phyloP scores from a whole-genome alignment of 192 early-diverging fungal species.

The Spinellus fusiger region DNA sequence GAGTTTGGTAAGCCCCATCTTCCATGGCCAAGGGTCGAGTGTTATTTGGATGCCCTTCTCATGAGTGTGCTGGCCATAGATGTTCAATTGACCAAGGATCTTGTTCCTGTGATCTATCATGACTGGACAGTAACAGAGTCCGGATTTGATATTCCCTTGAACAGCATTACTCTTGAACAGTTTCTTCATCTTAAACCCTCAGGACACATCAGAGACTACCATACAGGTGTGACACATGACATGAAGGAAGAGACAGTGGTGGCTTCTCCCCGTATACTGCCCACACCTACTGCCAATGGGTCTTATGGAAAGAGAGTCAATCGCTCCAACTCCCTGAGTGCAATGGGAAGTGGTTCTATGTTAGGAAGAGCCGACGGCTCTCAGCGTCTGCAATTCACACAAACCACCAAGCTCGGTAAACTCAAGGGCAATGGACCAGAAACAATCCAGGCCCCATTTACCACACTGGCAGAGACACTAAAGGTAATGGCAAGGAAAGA shows the following conservation, averaged over 20 bases:
- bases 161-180: constrained; percentile 62
- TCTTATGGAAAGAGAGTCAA: neutral
- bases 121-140: constrained; percentile 83
- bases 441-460: constrained; percentile 83
- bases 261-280: neutral
- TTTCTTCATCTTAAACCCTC: constrained; percentile 53
- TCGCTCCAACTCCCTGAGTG: constrained; percentile 43
- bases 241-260: constrained; percentile 4
- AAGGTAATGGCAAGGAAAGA: constrained; percentile 44
- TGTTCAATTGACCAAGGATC: constrained; percentile 88
- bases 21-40: neutral
- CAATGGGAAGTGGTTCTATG: neutral
- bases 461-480: constrained; percentile 77
- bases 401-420: constrained; percentile 34
- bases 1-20: constrained; percentile 67
- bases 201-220: constrained; percentile 36
- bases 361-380: neutral
- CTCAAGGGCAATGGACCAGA: constrained; percentile 72
- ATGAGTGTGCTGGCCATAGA: constrained; percentile 36
- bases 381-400: constrained; percentile 9
- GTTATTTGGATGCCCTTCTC: neutral
- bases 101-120: constrained; percentile 85
- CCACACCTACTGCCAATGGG: too few species aligned
- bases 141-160: constrained; percentile 62
- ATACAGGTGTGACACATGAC: constrained; percentile 28